Conservation (phyloP, 148 eudicot genomes). For the Fagopyrum homotropicum region DNA sequence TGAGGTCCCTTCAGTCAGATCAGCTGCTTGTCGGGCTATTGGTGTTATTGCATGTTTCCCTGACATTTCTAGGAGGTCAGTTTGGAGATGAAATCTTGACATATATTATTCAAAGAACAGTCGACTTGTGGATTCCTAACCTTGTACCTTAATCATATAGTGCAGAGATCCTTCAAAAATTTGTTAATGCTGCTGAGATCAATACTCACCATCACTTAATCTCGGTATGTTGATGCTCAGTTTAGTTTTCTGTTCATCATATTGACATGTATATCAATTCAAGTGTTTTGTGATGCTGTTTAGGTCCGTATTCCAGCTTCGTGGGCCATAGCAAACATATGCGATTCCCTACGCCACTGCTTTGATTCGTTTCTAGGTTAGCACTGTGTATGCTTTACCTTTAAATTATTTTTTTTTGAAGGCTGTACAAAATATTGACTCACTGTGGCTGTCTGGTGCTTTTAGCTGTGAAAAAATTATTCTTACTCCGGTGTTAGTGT, state of each 20-base stretch:
- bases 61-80: constrained; percentile 40
- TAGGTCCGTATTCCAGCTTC: constrained; percentile 95
- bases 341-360: constrained; percentile 72
- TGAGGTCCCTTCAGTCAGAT: constrained; percentile 73
- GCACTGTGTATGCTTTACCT: constrained; percentile 7
- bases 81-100: background rate
- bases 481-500: background rate
- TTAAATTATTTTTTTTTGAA: background rate
- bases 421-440: background rate
- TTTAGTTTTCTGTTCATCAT: background rate
- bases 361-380: constrained; percentile 41
- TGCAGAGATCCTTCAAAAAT: constrained; percentile 61
- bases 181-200: constrained; percentile 52
- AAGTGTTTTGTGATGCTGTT: constrained; percentile 12
- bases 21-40: constrained; percentile 96
- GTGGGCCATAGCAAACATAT: constrained; percentile 95
- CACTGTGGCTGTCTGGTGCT: background rate
- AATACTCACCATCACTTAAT: constrained; percentile 56
- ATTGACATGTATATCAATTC: background rate
- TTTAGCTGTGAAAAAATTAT: background rate
- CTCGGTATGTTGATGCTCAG: constrained; percentile 29
- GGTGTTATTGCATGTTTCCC: constrained; percentile 93
- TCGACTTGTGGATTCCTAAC: constrained; percentile 9
- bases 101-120: background rate
- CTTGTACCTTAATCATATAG: constrained; percentile 29